Base-by-base conservation (phyloP, 2,329 filamentous ascomycete genomes). In the Aspergillus pseudonomiae region DNA sequence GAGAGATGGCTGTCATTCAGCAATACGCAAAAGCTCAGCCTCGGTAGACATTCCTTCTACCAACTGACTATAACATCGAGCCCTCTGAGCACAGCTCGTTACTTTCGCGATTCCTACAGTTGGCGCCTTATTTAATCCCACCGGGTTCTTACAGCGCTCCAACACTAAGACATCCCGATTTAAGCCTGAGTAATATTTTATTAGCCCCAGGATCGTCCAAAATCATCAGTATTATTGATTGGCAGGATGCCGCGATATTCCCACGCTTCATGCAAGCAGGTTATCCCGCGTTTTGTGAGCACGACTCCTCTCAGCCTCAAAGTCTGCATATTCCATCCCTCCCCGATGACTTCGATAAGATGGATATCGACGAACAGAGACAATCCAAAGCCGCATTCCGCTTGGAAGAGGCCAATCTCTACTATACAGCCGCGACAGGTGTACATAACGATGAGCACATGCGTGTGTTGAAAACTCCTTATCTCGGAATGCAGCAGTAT, bases 351-450 rank as follows among this genome's bases (percentile, higher is more conserved):
- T 74, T 73, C 50, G 50, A 72, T 46, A 9, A 64, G 16, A 70
- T 73, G 62, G 59, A 16, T 24, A 32, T 61, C n/a, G 61, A 70
- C 19, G 54, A 73, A 59, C 66, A 74, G 54, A 64, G 39, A 59
- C 43, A 73, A 69, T 48, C 9, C 1, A 71, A 19, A 61, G 43
- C 63, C 10, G 61, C 36, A 3, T 70, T 73, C 56, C 68, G 68
- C 36, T 62, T 72, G 48, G 57, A 71, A 58, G 66, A 73, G 53
- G 68, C 73, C 16, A 74, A 74, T n/a, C 65, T 74, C 11, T 75
- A 74, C 61, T 75, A 73, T 54, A 74, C 67, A 60, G 72, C 71
- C 6, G 67, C 67, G n/a, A 75, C 65, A 24, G 68, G 68, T 3
- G 9, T 75, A 60, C 48, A 71, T 57, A 72, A 74, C 62, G 41